Base-by-base conservation (phyloP, 208 protist genomes). In the Angomonas ambiguus region DNA sequence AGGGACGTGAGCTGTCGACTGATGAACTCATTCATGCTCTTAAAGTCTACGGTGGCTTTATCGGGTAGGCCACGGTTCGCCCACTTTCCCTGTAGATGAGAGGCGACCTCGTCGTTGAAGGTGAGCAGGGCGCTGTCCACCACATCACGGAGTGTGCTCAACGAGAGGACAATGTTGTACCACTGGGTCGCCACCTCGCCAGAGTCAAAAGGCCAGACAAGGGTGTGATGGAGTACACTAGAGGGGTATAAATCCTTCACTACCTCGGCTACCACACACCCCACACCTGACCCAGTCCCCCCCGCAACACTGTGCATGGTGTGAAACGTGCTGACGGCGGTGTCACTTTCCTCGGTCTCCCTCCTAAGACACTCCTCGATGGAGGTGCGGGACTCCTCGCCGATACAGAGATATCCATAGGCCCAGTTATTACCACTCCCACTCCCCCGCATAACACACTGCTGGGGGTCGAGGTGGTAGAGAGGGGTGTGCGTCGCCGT, bases 351-450 rank as follows among this genome's bases (percentile, higher is more conserved):
- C 72, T 97, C 94, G 27, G 71, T 65, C 63, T 97, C 87, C 16
- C 80, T 75, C 1, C 86, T 85, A 16, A 97, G 69, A 45, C 77
- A 76, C 38, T 97, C 79, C 2, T 58, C 69, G 22, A 96, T 91
- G 1, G 77, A 68, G 11, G 81, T 74, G 11, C 79, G 63, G 1
- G 80, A 63, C 34, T 77, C 83, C 31, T 72, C 72, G 18, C 88
- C 88, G 51, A 93, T 85, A 2, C 76, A 58, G 34, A 76, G 65
- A 61, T 96, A 97, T 4, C 92, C 92, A 56, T 84, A 92, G 1
- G 90, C 92, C 88, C 90, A 97, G 74, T 97, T 97, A 73, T 96
- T 97, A 25, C 72, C 92, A 57, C 85, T 92, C 27, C 91, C 91
- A 55, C 85, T 79, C 1, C 79, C 72, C 18, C 83, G 76, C 8